Evolutionary conservation across 1,139 yeast species (phyloP).

Genomic region (Hyphopichia buzzinii): DNA sequence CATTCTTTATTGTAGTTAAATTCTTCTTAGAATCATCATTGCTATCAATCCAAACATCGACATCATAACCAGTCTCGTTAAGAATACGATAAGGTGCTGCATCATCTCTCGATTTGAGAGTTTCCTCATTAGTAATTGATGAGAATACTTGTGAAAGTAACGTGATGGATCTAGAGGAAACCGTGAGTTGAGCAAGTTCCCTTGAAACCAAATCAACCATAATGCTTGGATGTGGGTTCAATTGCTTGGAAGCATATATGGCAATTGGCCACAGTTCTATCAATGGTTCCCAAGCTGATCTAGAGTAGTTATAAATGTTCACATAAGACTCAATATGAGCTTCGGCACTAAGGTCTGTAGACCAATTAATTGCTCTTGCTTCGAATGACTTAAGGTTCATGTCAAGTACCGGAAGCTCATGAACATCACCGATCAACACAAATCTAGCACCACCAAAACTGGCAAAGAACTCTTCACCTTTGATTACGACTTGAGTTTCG

Average conservation of each 20-base stretch:
- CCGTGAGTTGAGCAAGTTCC: conserved; percentile 72
- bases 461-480: conserved; percentile 71
- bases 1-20: conserved; percentile 43
- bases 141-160: conserved; percentile 66
- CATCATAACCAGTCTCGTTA: conserved; percentile 81
- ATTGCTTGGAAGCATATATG: conserved; percentile 57
- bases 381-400: conserved; percentile 74
- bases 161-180: conserved; percentile 80
- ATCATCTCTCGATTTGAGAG: conserved; percentile 67
- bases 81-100: conserved; percentile 78
- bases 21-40: conserved; percentile 13
- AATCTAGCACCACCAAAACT: conserved; percentile 80
- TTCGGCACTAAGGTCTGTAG: conserved; percentile 76
- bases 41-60: conserved; percentile 74
- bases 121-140: conserved; percentile 53
- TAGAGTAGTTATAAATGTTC: conserved; percentile 85
- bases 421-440: conserved; percentile 89
- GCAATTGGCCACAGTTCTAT: conserved; percentile 87
- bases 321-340: conserved; percentile 66
- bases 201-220: conserved; percentile 66
- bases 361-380: conserved; percentile 79
- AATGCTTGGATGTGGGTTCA: conserved; percentile 47
- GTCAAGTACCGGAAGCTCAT: conserved; percentile 89
- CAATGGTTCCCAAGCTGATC: conserved; percentile 96
- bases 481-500: conserved; percentile 42